phyloP scores from a whole-genome alignment of 257 asterid genomes.

The Nicotiana tomentosiformis region DNA sequence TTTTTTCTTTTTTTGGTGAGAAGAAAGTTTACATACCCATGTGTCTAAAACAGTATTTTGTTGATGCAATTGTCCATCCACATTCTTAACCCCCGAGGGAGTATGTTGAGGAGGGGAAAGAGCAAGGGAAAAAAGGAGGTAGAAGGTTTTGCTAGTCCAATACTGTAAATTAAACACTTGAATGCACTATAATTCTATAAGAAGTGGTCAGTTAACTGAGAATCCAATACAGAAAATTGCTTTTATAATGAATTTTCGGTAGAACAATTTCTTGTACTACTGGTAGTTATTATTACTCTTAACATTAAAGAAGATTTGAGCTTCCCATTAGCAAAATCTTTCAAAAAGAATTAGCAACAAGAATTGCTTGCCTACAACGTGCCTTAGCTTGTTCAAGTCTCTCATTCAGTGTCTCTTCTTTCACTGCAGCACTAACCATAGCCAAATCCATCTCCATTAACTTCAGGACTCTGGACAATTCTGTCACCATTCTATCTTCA shows the following conservation, averaged over 20 bases:
- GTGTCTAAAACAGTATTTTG: neutral
- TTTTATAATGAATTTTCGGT: too few relatives aligned
- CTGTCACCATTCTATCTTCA: constrained; percentile 82
- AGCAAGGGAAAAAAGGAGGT: neutral
- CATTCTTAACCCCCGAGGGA: neutral
- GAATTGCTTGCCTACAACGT: constrained; percentile 83
- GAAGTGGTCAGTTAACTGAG: too few relatives aligned
- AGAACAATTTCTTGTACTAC: too few relatives aligned
- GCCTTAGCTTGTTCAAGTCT: constrained; percentile 80
- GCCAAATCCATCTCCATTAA: constrained; percentile 87
- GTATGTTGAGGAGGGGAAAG: neutral
- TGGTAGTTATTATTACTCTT: too few relatives aligned
- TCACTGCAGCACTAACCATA: constrained; percentile 79
- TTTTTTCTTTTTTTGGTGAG: neutral
- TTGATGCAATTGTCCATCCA: neutral
- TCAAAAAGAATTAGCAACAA: constrained; percentile 68
- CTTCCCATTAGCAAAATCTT: neutral
- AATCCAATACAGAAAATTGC: too few relatives aligned
- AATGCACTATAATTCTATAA: too few relatives aligned
- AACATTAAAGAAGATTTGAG: neutral
- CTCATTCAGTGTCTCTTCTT: constrained; percentile 58
- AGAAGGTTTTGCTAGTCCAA: neutral
- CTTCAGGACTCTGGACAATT: constrained; percentile 67
- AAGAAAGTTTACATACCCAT: neutral
- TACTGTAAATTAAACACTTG: neutral